Base-by-base conservation (phyloP, 2,329 filamentous ascomycete species). In the Verticillium isaacii region DNA sequence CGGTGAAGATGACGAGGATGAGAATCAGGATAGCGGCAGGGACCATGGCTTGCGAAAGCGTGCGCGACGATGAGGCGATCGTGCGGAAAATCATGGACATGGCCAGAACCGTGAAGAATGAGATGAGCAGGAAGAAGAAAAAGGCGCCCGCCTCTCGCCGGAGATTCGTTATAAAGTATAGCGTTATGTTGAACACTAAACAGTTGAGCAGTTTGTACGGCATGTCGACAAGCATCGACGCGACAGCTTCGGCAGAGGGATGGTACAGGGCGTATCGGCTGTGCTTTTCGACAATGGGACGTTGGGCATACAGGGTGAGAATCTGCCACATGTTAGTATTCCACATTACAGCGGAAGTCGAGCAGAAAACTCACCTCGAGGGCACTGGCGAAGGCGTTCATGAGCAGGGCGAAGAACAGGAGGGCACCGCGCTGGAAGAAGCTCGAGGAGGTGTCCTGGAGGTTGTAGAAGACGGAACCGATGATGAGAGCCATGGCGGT, bases 241-340 rank as follows among this genome's bases (percentile, higher is more conserved):
- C 87, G 63, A 92, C 82, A n/a, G 92, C 91, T 80, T 97, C 93
- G 17, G 92, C 90, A 11, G 90, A 93, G 0, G 93, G 92, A 70
- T 96, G 93, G 69, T 97, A 96, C 19, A 97, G 82, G 19, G 93
- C 92, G 72, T 96, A 97, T 62, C 90, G 87, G 61, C 83, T 79
- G 68, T 97, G 93, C 73, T 97, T 97, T 72, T 97, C 92, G 63
- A 97, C 92, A 68, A 97, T 96, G 1, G 91, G 90, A 41, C 93
- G 89, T 83, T 97, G 93, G 2, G 91, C 86, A 72, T 95, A 97
- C 5, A 97, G 82, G 0, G 91, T 93, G 37, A 95, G 76, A 71
- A 97, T 95, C 81, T 89, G 63, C 0, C 12, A 0, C 1, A 0
- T n/a, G 61, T 65, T 12, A 66, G 62, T 17, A 59, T 57, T 63